These are phyloP conservation scores for Colletotrichum cuscutae DNA, from an alignment of 2,329 filamentous ascomycete species.

Conservation along the genomic window DNA sequence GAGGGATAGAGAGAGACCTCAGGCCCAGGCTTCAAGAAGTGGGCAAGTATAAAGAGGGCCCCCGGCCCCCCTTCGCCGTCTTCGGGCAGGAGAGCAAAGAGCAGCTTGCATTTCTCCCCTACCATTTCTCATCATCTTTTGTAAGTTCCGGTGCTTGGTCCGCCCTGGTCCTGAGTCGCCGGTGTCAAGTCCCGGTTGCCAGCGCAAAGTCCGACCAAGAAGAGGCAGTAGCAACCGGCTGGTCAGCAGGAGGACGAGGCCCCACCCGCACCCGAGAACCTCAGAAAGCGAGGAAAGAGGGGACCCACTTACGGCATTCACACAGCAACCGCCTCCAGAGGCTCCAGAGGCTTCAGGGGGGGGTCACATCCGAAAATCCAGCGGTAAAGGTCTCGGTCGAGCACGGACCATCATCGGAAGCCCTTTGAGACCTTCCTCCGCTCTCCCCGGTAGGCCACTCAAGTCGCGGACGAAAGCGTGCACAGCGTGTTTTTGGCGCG, in stretches of 20 bases:
- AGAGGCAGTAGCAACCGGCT: conserved; percentile 20
- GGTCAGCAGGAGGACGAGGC: conserved; percentile 9
- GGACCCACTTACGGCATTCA: conserved; percentile 31
- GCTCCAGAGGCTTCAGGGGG: no score
- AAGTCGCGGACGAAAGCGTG: conserved; percentile 28
- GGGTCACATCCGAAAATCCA: not conserved
- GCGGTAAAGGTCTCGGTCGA: not conserved
- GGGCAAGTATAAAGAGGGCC: conserved; percentile 32
- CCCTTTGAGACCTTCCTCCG: not conserved
- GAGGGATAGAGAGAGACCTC: not conserved
- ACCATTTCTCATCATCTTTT: conserved; percentile 24
- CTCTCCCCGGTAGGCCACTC: not conserved
- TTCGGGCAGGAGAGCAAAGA: conserved; percentile 23
- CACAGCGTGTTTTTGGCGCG: conserved; percentile 33
- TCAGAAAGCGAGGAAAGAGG: conserved; percentile 19
- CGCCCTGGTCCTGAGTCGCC: conserved; percentile 28
- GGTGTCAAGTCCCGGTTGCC: conserved; percentile 29
- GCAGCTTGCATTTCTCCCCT: conserved; percentile 15
- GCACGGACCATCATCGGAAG: conserved; percentile 17
- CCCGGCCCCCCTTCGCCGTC: conserved; percentile 26
- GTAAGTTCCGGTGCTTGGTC: conserved; percentile 21
- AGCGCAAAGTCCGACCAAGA: conserved; percentile 26
- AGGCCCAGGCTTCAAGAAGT: conserved; percentile 24
- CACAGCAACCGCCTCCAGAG: conserved; percentile 22
- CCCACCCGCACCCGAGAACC: conserved; percentile 24